Evolutionary conservation across 192 early-diverging fungal genomes (phyloP).

Genomic region (Geranomyces michiganensis): DNA sequence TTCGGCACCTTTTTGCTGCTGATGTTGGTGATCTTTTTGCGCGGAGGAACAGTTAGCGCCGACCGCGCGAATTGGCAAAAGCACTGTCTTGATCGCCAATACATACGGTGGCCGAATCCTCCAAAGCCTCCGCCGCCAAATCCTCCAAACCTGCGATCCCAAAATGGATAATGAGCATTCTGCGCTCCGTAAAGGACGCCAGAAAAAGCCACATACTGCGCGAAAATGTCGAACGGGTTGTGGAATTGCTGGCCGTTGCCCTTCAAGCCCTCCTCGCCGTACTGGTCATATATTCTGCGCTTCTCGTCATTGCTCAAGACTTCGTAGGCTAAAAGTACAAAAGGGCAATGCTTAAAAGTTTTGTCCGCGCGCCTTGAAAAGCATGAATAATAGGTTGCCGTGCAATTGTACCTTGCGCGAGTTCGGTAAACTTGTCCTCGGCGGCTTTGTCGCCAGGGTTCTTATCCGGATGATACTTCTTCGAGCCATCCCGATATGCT

Average conservation of each 20-base stretch:
- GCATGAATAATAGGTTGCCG: too few species aligned
- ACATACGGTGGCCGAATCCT: constrained; percentile 20
- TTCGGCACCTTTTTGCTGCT: constrained; percentile 84
- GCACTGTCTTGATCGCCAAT: not conserved
- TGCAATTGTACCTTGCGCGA: constrained; percentile 50
- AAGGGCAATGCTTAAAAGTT: too few species aligned
- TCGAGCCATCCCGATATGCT: constrained; percentile 87
- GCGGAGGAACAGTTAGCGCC: not conserved
- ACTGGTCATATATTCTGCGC: constrained; percentile 85
- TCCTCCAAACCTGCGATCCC: constrained; percentile 44
- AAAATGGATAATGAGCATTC: not conserved
- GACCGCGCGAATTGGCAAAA: too few species aligned
- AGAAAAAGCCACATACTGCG: constrained; percentile 69
- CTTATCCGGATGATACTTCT: constrained; percentile 71
- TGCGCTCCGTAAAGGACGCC: constrained; percentile 55
- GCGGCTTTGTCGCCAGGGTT: constrained; percentile 80
- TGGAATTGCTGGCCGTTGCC: constrained; percentile 74
- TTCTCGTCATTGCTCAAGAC: constrained; percentile 92
- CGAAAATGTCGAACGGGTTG: constrained; percentile 98
- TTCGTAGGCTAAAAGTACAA: constrained; percentile 72
- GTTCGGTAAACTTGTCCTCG: constrained; percentile 86
- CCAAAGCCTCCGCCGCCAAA: constrained; percentile 57
- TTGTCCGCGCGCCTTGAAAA: too few species aligned
- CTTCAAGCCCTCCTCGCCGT: constrained; percentile 96
- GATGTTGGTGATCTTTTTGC: constrained; percentile 18